A percentile compares a stretch with the other conserved stretches of the same genome.
Evolutionary conservation across 2,329 filamentous ascomycete genomes (phyloP).

Genomic region (Epichloe gansuensis): DNA sequence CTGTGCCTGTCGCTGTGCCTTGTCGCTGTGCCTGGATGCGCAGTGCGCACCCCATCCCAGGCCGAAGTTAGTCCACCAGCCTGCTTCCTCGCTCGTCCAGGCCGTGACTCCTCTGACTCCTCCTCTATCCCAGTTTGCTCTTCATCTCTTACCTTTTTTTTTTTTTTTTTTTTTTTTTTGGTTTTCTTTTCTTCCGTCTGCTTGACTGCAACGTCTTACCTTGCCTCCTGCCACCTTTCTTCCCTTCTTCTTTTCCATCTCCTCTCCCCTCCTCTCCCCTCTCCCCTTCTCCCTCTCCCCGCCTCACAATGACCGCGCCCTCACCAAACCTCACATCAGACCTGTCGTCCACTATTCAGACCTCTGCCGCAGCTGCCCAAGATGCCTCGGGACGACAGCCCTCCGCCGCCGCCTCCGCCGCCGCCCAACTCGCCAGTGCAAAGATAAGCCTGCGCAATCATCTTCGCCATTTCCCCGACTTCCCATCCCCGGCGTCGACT

Average conservation of each 20-base stretch:
- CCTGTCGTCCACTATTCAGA: conserved; percentile 12
- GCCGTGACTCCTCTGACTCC: background rate
- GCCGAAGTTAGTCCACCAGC: no score
- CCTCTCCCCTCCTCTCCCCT: conserved; percentile 6
- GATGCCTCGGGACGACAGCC: conserved; percentile 53
- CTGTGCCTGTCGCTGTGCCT: no score
- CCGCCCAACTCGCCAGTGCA: conserved; percentile 55
- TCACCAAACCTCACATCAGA: conserved; percentile 12
- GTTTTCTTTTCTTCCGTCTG: conserved; percentile 13
- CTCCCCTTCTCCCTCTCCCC: conserved; percentile 10
- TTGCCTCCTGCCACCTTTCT: conserved; percentile 14
- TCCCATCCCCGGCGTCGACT: conserved; percentile 83
- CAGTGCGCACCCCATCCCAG: no score
- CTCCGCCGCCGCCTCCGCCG: conserved; percentile 47
- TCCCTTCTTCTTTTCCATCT: background rate
- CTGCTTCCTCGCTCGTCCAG: background rate
- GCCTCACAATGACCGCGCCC: conserved; percentile 23
- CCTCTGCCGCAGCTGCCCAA: conserved; percentile 24
- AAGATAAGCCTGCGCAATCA: conserved; percentile 59
- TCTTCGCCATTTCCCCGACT: conserved; percentile 81
- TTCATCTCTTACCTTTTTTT: conserved; percentile 3
- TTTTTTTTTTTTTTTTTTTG: background rate
- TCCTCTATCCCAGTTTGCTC: conserved; percentile 14
- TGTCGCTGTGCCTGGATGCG: no score
- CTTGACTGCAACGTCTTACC: conserved; percentile 16